phyloP scores from a whole-genome alignment of 495 filamentous ascomycete genomes.

The Trichoderma asperelloides region DNA sequence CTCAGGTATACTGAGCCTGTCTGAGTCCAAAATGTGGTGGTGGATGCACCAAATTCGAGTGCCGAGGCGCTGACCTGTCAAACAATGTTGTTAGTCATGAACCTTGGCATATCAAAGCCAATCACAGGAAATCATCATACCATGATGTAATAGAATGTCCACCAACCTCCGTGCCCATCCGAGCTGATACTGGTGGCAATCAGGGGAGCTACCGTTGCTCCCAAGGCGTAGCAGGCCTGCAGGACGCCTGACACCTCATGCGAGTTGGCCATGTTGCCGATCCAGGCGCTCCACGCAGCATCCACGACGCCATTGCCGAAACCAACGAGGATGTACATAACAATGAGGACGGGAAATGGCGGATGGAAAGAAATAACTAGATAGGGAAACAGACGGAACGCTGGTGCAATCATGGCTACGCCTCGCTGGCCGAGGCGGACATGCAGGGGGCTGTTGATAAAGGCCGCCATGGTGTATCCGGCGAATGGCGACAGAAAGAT shows the following conservation, averaged over 20 bases:
- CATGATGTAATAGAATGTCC: constrained; percentile 56
- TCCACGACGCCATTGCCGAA: constrained; percentile 65
- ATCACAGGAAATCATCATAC: constrained; percentile 7
- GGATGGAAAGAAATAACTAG: constrained; percentile 60
- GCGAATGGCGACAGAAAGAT: constrained; percentile 75
- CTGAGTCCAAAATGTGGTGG: constrained; percentile 57
- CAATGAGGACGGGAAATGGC: constrained; percentile 60
- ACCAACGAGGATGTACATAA: constrained; percentile 61
- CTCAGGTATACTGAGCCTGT: constrained; percentile 51
- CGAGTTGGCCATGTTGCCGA: constrained; percentile 61
- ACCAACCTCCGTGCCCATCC: constrained; percentile 48
- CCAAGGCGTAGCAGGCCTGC: constrained; percentile 70
- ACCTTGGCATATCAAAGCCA: background rate
- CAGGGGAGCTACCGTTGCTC: constrained; percentile 65
- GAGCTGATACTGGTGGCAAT: constrained; percentile 67
- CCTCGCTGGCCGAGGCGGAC: constrained; percentile 60
- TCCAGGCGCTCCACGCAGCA: constrained; percentile 73
- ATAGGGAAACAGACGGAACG: constrained; percentile 58
- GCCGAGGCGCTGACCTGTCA: constrained; percentile 42
- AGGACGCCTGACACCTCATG: constrained; percentile 63
- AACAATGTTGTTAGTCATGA: background rate
- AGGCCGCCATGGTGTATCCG: constrained; percentile 68
- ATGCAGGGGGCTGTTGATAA: constrained; percentile 54
- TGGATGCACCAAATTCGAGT: constrained; percentile 47
- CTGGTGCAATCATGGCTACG: constrained; percentile 56